Evolutionary conservation across 805 yeast species (phyloP).

Genomic region (Nematodospora valgi): DNA sequence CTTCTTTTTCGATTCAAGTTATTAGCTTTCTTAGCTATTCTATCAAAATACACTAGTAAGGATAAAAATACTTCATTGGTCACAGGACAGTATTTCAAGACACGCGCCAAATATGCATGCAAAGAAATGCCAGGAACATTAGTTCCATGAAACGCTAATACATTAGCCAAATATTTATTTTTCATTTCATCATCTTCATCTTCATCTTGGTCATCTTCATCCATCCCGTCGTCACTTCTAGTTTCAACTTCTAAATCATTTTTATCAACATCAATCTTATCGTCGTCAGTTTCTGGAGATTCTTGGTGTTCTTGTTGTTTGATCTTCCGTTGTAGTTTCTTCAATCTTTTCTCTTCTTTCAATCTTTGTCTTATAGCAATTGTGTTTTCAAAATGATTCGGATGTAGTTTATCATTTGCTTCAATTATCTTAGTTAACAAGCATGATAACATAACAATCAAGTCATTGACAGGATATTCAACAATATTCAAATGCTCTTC

Average conservation of each 20-base stretch:
- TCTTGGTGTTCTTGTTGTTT: constrained; percentile 3
- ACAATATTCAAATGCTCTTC: constrained; percentile 71
- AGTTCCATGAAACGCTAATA: constrained; percentile 91
- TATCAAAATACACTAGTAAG: constrained; percentile 86
- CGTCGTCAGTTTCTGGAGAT: constrained; percentile 1
- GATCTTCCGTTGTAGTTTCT: constrained; percentile 19
- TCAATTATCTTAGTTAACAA: constrained; percentile 82
- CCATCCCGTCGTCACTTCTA: constrained; percentile 10
- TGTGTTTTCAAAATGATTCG: constrained; percentile 55
- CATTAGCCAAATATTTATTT: constrained; percentile 58
- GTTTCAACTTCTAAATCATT: constrained; percentile 7
- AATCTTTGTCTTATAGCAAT: constrained; percentile 37
- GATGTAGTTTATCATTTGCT: constrained; percentile 81
- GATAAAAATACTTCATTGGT: constrained; percentile 94
- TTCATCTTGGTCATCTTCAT: constrained; percentile 22
- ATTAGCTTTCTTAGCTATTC: constrained; percentile 84
- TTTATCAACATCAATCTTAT: constrained; percentile 9
- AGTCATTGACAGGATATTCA: constrained; percentile 75
- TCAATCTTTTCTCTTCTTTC: constrained; percentile 30
- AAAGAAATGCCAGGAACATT: constrained; percentile 94
- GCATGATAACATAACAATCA: constrained; percentile 81
- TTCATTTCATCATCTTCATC: constrained; percentile 42
- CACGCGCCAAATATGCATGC: constrained; percentile 84
- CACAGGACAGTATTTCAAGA: constrained; percentile 96
- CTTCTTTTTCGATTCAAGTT: constrained; percentile 28